These are phyloP conservation scores for Ogataea hybrid DNA, from an alignment of 1,139 yeast species.

Conservation along the genomic window DNA sequence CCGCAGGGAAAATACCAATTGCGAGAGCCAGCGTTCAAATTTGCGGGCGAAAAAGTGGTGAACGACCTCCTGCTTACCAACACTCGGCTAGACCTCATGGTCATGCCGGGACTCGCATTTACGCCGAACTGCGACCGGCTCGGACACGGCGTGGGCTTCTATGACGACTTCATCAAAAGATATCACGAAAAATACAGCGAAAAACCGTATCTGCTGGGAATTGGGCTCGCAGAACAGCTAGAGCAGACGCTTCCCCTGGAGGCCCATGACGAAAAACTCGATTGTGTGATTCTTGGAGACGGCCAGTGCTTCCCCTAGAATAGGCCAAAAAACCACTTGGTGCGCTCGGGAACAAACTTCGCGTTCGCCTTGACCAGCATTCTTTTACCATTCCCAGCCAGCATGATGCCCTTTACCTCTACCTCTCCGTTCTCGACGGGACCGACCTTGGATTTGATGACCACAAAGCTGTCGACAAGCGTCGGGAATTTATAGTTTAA, in stretches of 20 bases:
- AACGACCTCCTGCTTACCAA: constrained; percentile 29
- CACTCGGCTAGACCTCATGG: constrained; percentile 61
- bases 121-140: constrained; percentile 53
- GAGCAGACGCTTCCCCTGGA: constrained; percentile 60
- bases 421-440: constrained; percentile 37
- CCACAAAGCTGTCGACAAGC: constrained; percentile 73
- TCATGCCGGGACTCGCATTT: constrained; percentile 89
- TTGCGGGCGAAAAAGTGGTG: constrained; percentile 32
- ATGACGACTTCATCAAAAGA: constrained; percentile 71
- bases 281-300: constrained; percentile 50
- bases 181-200: constrained; percentile 37
- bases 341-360: constrained; percentile 5
- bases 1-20: constrained; percentile 72
- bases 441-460: constrained; percentile 51
- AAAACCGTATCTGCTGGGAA: constrained; percentile 54
- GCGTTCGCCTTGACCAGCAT: constrained; percentile 44
- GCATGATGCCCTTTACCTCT: constrained; percentile 34
- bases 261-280: constrained; percentile 65
- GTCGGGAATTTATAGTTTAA: constrained; percentile 72
- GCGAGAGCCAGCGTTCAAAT: constrained; percentile 59
- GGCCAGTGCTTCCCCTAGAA: constrained; percentile 4
- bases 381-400: constrained; percentile 36
- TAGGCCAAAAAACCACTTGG: constrained; percentile 22
- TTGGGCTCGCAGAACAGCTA: constrained; percentile 73
- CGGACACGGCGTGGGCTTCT: constrained; percentile 94